phyloP scores from a whole-genome alignment of 2,329 filamentous ascomycete species.

The Neopestalotiopsis sp. region DNA sequence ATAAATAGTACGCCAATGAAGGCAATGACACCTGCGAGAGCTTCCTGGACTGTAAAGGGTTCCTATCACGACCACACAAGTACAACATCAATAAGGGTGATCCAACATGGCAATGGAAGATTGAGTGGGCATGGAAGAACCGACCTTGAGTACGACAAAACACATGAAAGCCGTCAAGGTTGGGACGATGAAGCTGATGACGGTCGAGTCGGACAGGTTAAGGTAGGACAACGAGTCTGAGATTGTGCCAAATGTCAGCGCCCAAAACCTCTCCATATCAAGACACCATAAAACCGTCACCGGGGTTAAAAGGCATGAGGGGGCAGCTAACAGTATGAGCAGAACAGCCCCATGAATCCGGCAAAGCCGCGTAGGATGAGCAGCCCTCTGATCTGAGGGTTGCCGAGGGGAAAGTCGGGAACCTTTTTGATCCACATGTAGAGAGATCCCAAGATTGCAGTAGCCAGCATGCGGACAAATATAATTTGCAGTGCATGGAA shows the following conservation, averaged over 20 bases:
- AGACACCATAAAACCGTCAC: no score
- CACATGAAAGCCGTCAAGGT: slow-evolving; percentile 70
- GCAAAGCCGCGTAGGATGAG: slow-evolving; percentile 67
- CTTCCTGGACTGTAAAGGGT: slow-evolving; percentile 73
- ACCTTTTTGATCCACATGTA: slow-evolving; percentile 48
- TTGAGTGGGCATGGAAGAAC: slow-evolving; percentile 10
- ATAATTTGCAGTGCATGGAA: slow-evolving; percentile 49
- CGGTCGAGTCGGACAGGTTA: slow-evolving; percentile 77
- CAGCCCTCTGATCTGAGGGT: slow-evolving; percentile 64
- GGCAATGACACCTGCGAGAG: slow-evolving; percentile 71
- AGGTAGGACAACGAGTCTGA: slow-evolving; percentile 65
- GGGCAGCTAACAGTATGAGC: slow-evolving; percentile 45
- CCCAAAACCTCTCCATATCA: neutral
- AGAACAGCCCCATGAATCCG: slow-evolving; percentile 71
- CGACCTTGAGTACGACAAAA: slow-evolving; percentile 54
- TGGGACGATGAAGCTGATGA: slow-evolving; percentile 79
- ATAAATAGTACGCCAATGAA: slow-evolving; percentile 77
- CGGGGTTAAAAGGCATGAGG: neutral
- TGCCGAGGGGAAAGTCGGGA: slow-evolving; percentile 71
- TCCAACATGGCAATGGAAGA: no score
- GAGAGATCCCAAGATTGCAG: slow-evolving; percentile 39
- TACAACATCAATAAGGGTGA: neutral
- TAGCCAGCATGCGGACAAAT: slow-evolving; percentile 47
- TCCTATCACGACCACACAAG: slow-evolving; percentile 55
- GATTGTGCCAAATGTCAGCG: slow-evolving; percentile 35